Conservation (phyloP, 495 filamentous ascomycete species). For the Lichenothelia convexa region DNA sequence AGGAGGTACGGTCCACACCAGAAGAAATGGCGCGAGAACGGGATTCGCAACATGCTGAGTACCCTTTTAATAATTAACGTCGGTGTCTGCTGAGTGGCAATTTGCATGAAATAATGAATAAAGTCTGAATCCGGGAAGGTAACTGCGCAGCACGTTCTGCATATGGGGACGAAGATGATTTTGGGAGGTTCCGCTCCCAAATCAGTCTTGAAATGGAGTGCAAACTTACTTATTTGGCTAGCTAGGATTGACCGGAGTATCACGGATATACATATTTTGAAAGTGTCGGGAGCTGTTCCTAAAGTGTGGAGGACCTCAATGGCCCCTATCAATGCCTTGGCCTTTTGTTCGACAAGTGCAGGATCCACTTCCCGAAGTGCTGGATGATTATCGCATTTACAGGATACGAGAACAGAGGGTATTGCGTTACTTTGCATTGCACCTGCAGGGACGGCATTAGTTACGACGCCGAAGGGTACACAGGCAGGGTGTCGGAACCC, state of each 20-base stretch:
- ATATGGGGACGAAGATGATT: too few relatives aligned
- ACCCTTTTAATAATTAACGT: too few relatives aligned
- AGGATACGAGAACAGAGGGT: slow-evolving; percentile 11
- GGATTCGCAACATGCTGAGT: too few relatives aligned
- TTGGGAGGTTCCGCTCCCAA: too few relatives aligned
- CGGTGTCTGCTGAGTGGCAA: too few relatives aligned
- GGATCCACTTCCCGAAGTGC: slow-evolving; percentile 31
- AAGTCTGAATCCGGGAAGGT: too few relatives aligned
- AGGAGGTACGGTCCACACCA: too few relatives aligned
- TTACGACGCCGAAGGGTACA: too few relatives aligned
- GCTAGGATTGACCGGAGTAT: slow-evolving; percentile 54
- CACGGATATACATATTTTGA: slow-evolving; percentile 59
- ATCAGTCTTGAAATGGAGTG: neutral
- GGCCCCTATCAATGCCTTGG: slow-evolving; percentile 34
- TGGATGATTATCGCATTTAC: slow-evolving; percentile 10
- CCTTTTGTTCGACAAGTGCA: slow-evolving; percentile 33
- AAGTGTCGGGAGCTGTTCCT: slow-evolving; percentile 46
- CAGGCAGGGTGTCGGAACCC: too few relatives aligned
- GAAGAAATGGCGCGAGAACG: too few relatives aligned
- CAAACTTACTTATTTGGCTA: slow-evolving; percentile 6
- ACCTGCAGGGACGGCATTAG: slow-evolving; percentile 7
- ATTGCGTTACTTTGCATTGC: slow-evolving; percentile 8
- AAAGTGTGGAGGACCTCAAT: slow-evolving; percentile 60
- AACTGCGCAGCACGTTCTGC: too few relatives aligned
- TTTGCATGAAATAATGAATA: too few relatives aligned